Evolutionary conservation across 352 stramenopile genomes (phyloP).

Genomic region (Phytophthora citrophthora): DNA sequence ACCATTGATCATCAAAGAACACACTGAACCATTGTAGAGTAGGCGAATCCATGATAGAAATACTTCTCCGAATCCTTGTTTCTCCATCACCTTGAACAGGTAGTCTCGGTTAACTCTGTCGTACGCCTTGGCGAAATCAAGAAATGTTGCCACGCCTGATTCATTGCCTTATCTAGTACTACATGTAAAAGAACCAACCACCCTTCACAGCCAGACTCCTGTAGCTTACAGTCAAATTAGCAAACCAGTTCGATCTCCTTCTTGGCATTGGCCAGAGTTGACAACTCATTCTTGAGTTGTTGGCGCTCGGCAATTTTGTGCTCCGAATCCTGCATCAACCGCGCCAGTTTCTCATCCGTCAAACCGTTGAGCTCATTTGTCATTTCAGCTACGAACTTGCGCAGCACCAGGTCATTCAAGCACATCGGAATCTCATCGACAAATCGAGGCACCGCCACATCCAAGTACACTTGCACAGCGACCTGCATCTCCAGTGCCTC

Average conservation of each 20-base stretch:
- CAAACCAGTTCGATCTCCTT: constrained; percentile 43
- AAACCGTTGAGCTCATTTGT: constrained; percentile 31
- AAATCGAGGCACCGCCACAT: constrained; percentile 42
- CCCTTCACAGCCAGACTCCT: no score
- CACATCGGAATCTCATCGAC: constrained; percentile 44
- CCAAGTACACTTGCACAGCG: constrained; percentile 40
- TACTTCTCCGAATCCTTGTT: no score
- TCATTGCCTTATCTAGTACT: no score
- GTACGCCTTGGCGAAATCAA: no score
- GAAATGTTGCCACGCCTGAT: no score
- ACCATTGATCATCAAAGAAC: no score
- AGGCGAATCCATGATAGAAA: no score
- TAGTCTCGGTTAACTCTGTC: no score
- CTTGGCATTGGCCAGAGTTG: constrained; percentile 38
- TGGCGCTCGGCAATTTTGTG: constrained; percentile 27
- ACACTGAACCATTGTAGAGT: no score
- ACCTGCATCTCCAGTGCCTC: constrained; percentile 44
- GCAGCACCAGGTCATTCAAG: constrained; percentile 40
- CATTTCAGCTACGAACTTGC: constrained; percentile 38
- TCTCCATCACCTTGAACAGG: no score
- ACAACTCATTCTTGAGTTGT: constrained; percentile 35
- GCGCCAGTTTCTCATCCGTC: constrained; percentile 43
- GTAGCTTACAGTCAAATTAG: neutral
- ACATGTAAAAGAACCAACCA: no score
- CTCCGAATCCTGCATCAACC: constrained; percentile 44